Evolutionary conservation across 768 basidiomycete genomes (phyloP), one percentile per base, ranked within the genome.

Genomic region (Trametes cubensis): DNA sequence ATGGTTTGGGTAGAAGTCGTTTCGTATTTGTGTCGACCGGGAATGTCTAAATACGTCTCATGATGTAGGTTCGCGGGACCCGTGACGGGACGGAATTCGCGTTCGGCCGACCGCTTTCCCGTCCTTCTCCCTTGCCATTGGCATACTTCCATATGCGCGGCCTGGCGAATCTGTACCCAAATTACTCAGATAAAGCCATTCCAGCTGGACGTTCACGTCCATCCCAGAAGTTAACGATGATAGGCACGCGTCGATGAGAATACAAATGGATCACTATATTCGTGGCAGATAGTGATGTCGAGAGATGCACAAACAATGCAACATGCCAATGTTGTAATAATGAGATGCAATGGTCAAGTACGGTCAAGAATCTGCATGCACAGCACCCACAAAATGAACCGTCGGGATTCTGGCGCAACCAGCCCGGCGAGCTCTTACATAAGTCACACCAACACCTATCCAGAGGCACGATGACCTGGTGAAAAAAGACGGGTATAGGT

Each of bases 391-490:
- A 58, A 54, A 48, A 25, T 15, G 62, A 63, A 57, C 62, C 46
- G 28, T 51, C 62, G 52, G 20, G 34, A 30, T n/a, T 26, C 58
- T 51, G 49, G 58, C 58, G 20, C 34, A 39, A 62, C 51, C 58
- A 55, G 63, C 55, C 50, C 57, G 47, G 40, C 50, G 38, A 34
- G 34, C 53, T 54, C 51, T 23, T 3, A 34, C 2, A 54, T 38
- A 46, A 65, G 58, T 58, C 58, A 45, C 60, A 56, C 53, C 65
- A 59, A 66, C 61, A 62, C 64, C 64, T 65, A 28, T 55, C 64
- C 60, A 62, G 60, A 62, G 64, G 64, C 48, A 61, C 59, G 55
- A 55, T 53, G 52, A 57, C 59, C 64, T 46, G 64, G 28, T 38
- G 26, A 45, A 21, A 41, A 48, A 53, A 55, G 20, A 21, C 6